Evolutionary conservation across 495 filamentous ascomycete species (phyloP), one percentile per base, ranked within the genome.

Genomic region (Tuber umbilicatum): DNA sequence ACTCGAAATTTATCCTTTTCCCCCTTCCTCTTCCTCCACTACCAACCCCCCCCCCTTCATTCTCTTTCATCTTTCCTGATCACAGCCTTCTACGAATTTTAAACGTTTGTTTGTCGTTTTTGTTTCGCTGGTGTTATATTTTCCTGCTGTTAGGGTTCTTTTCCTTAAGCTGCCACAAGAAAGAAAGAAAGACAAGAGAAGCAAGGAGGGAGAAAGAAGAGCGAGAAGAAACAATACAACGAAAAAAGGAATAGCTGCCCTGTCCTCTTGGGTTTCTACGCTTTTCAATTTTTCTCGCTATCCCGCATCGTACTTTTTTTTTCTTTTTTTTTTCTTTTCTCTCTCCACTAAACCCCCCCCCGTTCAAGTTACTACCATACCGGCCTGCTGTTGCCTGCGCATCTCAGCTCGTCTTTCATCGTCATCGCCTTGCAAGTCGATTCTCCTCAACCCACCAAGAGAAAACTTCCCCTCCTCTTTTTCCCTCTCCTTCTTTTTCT

Each of bases 401-500:
- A 77, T 78, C 74, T 78, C 76, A 78, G 74, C 76, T 78, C 69
- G 71, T 79, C 77, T 72, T 70, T 78, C 75, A 78, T 72, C 77
- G 77, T 79, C 77, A 79, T 79, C 77, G 77, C 78, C 77, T 78
- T 76, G 40, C 75, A 79, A 79, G 76, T 78, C 72, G 73, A 74
- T 78, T 73, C 72, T 75, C 77, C 73, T 64, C 55, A 64, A 64
- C 27, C 27, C 55, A 64, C 55, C 55, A 42, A 70, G 12, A 70
- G 81, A 81, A 81, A 81, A 82, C 78, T 76, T 81, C 79, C 73
- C 75, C 71, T 72, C 68, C 50, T 68, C 16, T 55, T 50, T 81
- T 83, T 80, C 84, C 84, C 85, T 86, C 84, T 84, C 84, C 81
- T 82, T 83, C 82, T 83, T 80, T 83, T 80, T 83, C 83, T 82